Evolutionary conservation across 2,329 filamentous ascomycete genomes (phyloP), one percentile per base, ranked within the genome.

Genomic region (Colletotrichum tropicicola): DNA sequence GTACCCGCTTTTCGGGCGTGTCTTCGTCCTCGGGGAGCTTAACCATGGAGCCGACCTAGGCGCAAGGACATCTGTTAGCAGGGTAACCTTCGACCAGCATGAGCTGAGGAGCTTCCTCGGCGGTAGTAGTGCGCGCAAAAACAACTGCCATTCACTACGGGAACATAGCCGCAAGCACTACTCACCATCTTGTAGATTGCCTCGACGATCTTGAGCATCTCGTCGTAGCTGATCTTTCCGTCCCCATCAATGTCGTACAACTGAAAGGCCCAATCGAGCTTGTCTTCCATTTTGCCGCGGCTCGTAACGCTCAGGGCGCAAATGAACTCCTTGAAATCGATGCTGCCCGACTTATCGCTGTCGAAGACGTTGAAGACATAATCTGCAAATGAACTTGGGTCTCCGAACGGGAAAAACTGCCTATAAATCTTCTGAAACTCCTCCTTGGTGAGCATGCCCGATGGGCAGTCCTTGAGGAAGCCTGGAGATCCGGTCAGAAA

Each of bases 351-450:
- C 75, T 97, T 97, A 81, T 99, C 96, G 76, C 93, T 92, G 79
- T 99, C 96, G 79, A 99, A 99, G 39, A 99, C 96, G 73, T 98
- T 97, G 84, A 99, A 99, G 68, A 99, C 96, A 78, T 98, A 98
- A 82, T 98, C 95, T 77, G 96, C 96, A 77, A 99, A 99, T 3
- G 93, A 96, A 25, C 93, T 97, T 4, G 96, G 96, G 78, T 99
- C 96, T 71, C 96, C 96, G 74, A 98, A 98, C 13, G 96, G 96
- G 80, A 99, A 99, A 87, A 99, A 99, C 80, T 98, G 96, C 73
- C 96, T 93, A 82, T 99, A 99, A 75, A 99, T 99, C 83, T 98
- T 98, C 81, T 98, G 96, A 79, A 99, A 99, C 80, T 99, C 96
- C 76, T 97, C 92, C 82, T 98, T 99, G 74, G 93, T 96, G 78